Evolutionary conservation across 192 early-diverging fungal genomes (phyloP).

Genomic region (Coemansia sp.): DNA sequence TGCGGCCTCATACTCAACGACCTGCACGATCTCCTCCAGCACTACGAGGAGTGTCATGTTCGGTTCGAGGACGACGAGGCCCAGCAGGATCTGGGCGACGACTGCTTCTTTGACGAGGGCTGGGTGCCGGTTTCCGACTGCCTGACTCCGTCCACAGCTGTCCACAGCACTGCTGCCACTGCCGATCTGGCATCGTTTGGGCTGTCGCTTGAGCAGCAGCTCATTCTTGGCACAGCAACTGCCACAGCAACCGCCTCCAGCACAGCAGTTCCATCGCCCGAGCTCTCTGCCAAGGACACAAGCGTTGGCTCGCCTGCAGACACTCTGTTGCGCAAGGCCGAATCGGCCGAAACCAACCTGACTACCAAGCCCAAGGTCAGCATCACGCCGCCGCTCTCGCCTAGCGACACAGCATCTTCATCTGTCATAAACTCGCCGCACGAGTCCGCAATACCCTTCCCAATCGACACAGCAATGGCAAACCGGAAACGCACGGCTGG

Average conservation of each 20-base stretch:
- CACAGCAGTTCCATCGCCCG: slow-evolving; percentile 32
- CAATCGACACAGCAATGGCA: slow-evolving; percentile 19
- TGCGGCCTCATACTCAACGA: slow-evolving; percentile 86
- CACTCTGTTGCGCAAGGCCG: slow-evolving; percentile 9
- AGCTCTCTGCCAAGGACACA: slow-evolving; percentile 21
- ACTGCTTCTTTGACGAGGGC: slow-evolving; percentile 53
- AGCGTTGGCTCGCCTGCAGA: slow-evolving; percentile 1
- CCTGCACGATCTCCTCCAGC: slow-evolving; percentile 93
- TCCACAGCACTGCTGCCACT: not conserved
- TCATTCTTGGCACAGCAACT: slow-evolving; percentile 39
- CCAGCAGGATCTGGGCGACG: slow-evolving; percentile 44
- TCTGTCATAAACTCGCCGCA: slow-evolving; percentile 48
- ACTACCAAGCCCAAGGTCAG: slow-evolving; percentile 1
- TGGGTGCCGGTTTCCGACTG: slow-evolving; percentile 45
- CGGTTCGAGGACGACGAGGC: slow-evolving; percentile 83
- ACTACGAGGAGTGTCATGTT: slow-evolving; percentile 95
- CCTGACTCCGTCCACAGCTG: slow-evolving; percentile 9
- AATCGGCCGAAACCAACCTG: not conserved
- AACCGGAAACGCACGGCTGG: slow-evolving; percentile 52
- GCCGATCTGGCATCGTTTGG: slow-evolving; percentile 43
- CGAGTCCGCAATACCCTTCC: slow-evolving; percentile 35
- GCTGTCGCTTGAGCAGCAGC: slow-evolving; percentile 52
- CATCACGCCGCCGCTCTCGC: slow-evolving; percentile 45
- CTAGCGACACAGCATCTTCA: slow-evolving; percentile 40
- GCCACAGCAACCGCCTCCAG: slow-evolving; percentile 30